Evolutionary conservation across 441 rosid species (phyloP).

Genomic region (Populus hybrid): DNA sequence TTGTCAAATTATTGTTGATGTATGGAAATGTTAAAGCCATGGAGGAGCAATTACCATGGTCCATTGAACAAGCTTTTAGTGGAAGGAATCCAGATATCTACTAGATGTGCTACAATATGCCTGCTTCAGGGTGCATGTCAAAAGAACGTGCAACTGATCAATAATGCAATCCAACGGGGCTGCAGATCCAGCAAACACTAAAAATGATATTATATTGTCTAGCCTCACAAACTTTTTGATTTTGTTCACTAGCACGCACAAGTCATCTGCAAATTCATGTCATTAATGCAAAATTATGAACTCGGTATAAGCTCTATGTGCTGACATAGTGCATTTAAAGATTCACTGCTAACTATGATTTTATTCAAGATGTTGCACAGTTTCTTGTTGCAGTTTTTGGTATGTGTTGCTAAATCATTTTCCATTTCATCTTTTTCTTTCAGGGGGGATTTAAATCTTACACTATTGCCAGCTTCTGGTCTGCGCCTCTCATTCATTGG

Average conservation of each 20-base stretch:
- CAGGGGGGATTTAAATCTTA: constrained; percentile 78
- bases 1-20: neutral
- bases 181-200: neutral
- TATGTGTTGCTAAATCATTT: constrained; percentile 11
- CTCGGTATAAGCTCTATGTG: neutral
- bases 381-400: neutral
- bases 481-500: constrained; percentile 76
- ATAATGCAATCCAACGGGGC: neutral
- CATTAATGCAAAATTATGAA: neutral
- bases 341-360: neutral
- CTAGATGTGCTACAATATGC: neutral
- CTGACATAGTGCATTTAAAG: neutral
- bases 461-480: constrained; percentile 77
- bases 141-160: too few relatives aligned
- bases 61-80: neutral
- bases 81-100: neutral
- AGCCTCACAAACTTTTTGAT: neutral
- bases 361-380: neutral
- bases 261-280: neutral
- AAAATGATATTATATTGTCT: neutral
- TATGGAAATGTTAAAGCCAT: neutral
- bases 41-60: neutral
- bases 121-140: neutral
- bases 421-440: neutral
- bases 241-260: neutral